Base-by-base conservation (phyloP, 2,329 filamentous ascomycete genomes). In the Tetracladium maxilliforme region DNA sequence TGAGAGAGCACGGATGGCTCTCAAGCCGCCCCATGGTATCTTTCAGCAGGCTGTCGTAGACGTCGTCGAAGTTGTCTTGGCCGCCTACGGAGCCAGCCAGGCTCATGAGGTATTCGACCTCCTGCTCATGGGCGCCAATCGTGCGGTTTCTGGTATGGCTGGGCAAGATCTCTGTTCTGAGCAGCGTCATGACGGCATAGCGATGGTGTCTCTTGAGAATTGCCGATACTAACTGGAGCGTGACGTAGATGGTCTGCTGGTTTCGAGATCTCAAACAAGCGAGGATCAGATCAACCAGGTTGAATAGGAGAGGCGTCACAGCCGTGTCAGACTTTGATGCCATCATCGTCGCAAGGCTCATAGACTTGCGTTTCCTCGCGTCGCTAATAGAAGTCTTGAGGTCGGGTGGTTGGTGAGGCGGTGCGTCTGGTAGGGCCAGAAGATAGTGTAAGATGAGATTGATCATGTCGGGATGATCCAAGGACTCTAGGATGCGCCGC, bases 391-490 rank as follows among this genome's bases (percentile, higher is more conserved):
- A 58, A 4, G 31, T 30, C 5, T 35, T 24, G 21, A 58, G 34
- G 6, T 53, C 43, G n/a, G n/a, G n/a, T n/a, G n/a, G n/a, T n/a
- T n/a, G n/a, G n/a, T n/a, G n/a, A n/a, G n/a, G n/a, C n/a, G n/a
- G n/a, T 2, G 51, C 44, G 28, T 79, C 76, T 2, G 80, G 77
- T 7, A 93, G 65, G 10, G 82, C 87, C 16, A 98, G 61, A 2
- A 98, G 66, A 45, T 95, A 98, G 36, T 86, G 80, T 6, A 98
- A 65, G 26, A 95, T 90, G 31, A 93, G 76, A 37, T 93, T 81
- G 30, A 94, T 82, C 57, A 98, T 77, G 42, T 95, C 86, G 6
- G 83, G 81, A 45, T 95, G 84, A 34, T 94, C 83, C 10, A 98
- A 61, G 1, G 82, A 79, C 46, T 94, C 86, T 6, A 98, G 64